A percentile compares a stretch with the other conserved stretches of the same genome.
Conservation (phyloP, 345 rosid species). For the Mallotus nudiflorus region DNA sequence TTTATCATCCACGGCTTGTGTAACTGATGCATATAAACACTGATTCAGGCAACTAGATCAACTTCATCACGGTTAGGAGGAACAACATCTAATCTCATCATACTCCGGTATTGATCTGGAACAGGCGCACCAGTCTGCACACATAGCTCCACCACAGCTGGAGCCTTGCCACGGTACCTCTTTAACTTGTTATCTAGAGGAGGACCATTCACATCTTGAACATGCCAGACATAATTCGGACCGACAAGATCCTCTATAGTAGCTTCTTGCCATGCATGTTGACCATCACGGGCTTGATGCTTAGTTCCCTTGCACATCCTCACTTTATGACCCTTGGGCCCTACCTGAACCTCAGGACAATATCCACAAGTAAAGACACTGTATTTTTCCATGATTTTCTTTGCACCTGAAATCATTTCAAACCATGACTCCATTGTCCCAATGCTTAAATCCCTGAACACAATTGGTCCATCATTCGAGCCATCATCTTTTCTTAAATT, state of each 20-base stretch:
- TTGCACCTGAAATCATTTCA: slow-evolving; percentile 65
- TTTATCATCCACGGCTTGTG: background rate
- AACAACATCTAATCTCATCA: slow-evolving; percentile 90
- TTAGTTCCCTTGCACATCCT: slow-evolving; percentile 80
- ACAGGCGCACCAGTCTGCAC: slow-evolving; percentile 72
- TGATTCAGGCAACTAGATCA: slow-evolving; percentile 42
- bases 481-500: slow-evolving; percentile 19
- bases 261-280: slow-evolving; percentile 95
- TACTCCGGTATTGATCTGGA: slow-evolving; percentile 64
- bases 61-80: slow-evolving; percentile 74
- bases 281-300: slow-evolving; percentile 78
- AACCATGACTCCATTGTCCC: slow-evolving; percentile 64
- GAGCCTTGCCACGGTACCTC: slow-evolving; percentile 87
- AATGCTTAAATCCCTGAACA: slow-evolving; percentile 46
- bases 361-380: slow-evolving; percentile 78
- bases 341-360: slow-evolving; percentile 87
- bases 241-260: slow-evolving; percentile 66
- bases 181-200: slow-evolving; percentile 61
- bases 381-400: slow-evolving; percentile 60
- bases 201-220: slow-evolving; percentile 48
- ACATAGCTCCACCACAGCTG: slow-evolving; percentile 76
- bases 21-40: background rate
- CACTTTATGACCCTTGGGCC: slow-evolving; percentile 89
- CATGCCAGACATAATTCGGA: slow-evolving; percentile 89
- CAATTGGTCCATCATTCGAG: slow-evolving; percentile 15